Evolutionary conservation across 306 rosid species (phyloP), one percentile per base, ranked within the genome.

Genomic region (Vicia faba): DNA sequence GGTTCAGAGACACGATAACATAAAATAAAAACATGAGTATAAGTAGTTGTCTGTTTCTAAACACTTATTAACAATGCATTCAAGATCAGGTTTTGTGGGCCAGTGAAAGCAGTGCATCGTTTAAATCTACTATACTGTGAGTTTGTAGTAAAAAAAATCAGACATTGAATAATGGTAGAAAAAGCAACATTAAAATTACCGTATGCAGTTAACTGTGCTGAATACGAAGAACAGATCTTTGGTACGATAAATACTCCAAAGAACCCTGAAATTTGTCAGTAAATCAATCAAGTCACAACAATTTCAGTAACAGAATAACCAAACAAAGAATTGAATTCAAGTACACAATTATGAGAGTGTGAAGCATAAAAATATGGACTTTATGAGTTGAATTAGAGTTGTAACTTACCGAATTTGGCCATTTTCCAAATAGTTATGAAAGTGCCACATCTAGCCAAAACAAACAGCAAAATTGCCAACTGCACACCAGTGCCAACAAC

Each of bases 371-470:
- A 26, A 26, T 26, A 26, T 26, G 3, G 29, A 26, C 3, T 1
- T 26, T 26, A 26, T 26, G 3, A 4, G 31, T 31, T 31, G 0
- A 25, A 25, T 25, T 25, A 25, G 28, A 25, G 28, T 25, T 25
- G 3, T 31, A 31, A 64, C 78, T 60, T 64, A 89, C 98, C 89
- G 10, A 81, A 75, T 80, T 87, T 89, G 58, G 72, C 62, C 85
- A 89, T 80, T 26, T 86, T 92, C 98, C 98, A 89, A 78, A 89
- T 69, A 64, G 98, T 87, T 63, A 92, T 78, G 82, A 76, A 85
- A 78, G 80, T 89, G 61, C 98, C 96, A 77, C 98, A 84, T 77
- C 92, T 89, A 2, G 98, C 98, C 65, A 92, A 78, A 71, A 89
- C 88, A 75, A 92, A 89, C 43, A 92, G 98, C 78, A 87, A 66